Base-by-base conservation (phyloP, 768 basidiomycete species). In the Boletus rubropictus region DNA sequence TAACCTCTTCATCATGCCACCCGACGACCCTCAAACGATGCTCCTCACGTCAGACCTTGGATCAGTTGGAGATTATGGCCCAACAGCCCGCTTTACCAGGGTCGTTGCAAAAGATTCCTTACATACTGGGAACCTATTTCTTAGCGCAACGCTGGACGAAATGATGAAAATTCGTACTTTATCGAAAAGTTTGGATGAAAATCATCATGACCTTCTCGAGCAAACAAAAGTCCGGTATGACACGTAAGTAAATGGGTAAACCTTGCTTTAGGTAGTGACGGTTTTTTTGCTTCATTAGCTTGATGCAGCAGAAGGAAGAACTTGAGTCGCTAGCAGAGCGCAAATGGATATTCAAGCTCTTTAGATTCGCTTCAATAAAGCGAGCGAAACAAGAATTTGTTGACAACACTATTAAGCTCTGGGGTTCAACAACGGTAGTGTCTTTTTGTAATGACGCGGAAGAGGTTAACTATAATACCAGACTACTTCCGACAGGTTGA, bases 101-200 rank as follows among this genome's bases (percentile, higher is more conserved):
- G 24, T 25, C 5, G 8, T 5, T 25, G 4, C 24, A 1, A 6
- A 25, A 5, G 24, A 6, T 6, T 5, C 43, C 10, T 33, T 57
- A 7, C 32, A 22, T 12, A 22, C 21, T 9, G 56, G 51, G 2
- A 15, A 11, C 10, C 0, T 57, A 17, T 53, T 21, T 33, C 45
- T 57, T n/a, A 40, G 22, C 18, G 51, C 51, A 5, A 44, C 51
- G 2, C 4, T 53, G 37, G 12, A 56, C 0, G 41, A 57, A 15
- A 47, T 57, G 46, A 4, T 39, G 10, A n/a, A 35, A 2, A 57
- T 57, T 14, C 27, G 14, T 2, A 3, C 1, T 3, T 15, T 54
- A 38, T 40, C 10, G 17, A 3, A 40, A 14, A n/a, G 20, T 14
- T 11, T 31, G 29, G 18, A 40, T 7, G 29, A 33, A n/a, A 18